A percentile compares a stretch with the other conserved stretches of the same genome.
These are phyloP conservation scores for Tephrocybe rancida DNA, from an alignment of 768 basidiomycete genomes.

Conservation along the genomic window DNA sequence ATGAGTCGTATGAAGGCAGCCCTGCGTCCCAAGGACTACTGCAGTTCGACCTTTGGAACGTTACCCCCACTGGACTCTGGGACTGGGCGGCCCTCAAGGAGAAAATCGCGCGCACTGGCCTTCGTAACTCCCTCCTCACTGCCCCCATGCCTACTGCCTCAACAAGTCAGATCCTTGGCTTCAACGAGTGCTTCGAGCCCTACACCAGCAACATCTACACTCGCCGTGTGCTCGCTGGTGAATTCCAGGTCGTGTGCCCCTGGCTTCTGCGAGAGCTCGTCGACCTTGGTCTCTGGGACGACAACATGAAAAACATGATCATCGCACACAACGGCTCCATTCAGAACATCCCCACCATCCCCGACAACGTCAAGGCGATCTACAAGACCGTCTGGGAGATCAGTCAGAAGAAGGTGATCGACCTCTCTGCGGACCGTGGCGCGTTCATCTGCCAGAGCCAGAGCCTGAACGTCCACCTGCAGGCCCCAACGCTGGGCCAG, in stretches of 20 bases:
- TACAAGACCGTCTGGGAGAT: slow-evolving; percentile 99
- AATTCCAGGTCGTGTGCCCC: slow-evolving; percentile 99
- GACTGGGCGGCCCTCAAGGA: slow-evolving; percentile 90
- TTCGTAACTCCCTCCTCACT: slow-evolving; percentile 88
- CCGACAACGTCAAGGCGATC: slow-evolving; percentile 91
- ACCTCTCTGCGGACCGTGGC: slow-evolving; percentile 97
- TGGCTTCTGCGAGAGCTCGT: slow-evolving; percentile 99
- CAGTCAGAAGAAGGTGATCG: slow-evolving; percentile 96
- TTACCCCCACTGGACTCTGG: slow-evolving; percentile 89
- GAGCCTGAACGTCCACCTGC: slow-evolving; percentile 91
- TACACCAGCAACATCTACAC: slow-evolving; percentile 99
- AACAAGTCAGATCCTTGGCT: slow-evolving; percentile 96
- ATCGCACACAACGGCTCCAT: slow-evolving; percentile 93
- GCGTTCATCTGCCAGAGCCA: slow-evolving; percentile 98
- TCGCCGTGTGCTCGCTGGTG: slow-evolving; percentile 97
- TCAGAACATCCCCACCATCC: slow-evolving; percentile 87
- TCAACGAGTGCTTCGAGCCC: slow-evolving; percentile 99
- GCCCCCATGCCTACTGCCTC: slow-evolving; percentile 99
- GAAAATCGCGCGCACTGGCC: slow-evolving; percentile 77
- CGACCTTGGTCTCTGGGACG: slow-evolving; percentile 93
- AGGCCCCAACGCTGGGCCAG: slow-evolving; percentile 87
- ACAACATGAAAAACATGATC: slow-evolving; percentile 99
- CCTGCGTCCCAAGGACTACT: slow-evolving; percentile 88
- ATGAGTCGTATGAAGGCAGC: slow-evolving; percentile 88
- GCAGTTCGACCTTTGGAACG: slow-evolving; percentile 95